phyloP scores from a whole-genome alignment of 1,284 basidiomycete genomes.

The Boletellus dicymbophilus region DNA sequence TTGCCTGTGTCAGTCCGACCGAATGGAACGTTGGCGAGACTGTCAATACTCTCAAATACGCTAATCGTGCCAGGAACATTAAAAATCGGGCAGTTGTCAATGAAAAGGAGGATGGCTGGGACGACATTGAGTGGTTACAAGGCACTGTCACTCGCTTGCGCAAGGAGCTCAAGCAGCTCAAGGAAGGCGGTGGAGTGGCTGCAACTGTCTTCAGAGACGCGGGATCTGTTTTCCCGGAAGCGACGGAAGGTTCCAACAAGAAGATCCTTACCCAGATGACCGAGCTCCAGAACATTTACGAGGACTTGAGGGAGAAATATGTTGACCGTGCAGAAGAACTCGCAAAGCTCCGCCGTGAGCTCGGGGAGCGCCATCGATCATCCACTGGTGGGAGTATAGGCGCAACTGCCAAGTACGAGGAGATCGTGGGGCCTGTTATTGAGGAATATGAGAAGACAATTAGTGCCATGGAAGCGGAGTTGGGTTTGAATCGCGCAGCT shows the following conservation, averaged over 20 bases:
- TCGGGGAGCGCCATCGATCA: slow-evolving; percentile 69
- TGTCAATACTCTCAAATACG: slow-evolving; percentile 97
- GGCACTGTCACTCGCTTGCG: slow-evolving; percentile 81
- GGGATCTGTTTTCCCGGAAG: slow-evolving; percentile 31
- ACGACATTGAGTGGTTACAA: slow-evolving; percentile 96
- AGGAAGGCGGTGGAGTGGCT: slow-evolving; percentile 54
- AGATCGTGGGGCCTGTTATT: slow-evolving; percentile 97
- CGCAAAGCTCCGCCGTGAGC: slow-evolving; percentile 71
- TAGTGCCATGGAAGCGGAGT: slow-evolving; percentile 91
- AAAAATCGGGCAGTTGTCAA: slow-evolving; percentile 94
- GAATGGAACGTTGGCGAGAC: slow-evolving; percentile 97
- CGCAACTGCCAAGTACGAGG: slow-evolving; percentile 86
- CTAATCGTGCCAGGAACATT: slow-evolving; percentile 96
- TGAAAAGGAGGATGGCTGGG: slow-evolving; percentile 97
- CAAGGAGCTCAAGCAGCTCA: slow-evolving; percentile 78
- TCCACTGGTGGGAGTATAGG: slow-evolving; percentile 64
- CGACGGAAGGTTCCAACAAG: slow-evolving; percentile 62
- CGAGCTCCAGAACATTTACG: slow-evolving; percentile 81
- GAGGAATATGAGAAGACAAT: slow-evolving; percentile 99
- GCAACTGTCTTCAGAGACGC: slow-evolving; percentile 27
- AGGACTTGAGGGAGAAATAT: slow-evolving; percentile 81
- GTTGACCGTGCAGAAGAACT: slow-evolving; percentile 88
- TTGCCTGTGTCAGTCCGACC: slow-evolving; percentile 94
- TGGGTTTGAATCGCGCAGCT: slow-evolving; percentile 88
- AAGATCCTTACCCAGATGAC: slow-evolving; percentile 76